These are phyloP conservation scores for Arthrobotrys iridis DNA, from an alignment of 2,329 filamentous ascomycete genomes.

Conservation along the genomic window DNA sequence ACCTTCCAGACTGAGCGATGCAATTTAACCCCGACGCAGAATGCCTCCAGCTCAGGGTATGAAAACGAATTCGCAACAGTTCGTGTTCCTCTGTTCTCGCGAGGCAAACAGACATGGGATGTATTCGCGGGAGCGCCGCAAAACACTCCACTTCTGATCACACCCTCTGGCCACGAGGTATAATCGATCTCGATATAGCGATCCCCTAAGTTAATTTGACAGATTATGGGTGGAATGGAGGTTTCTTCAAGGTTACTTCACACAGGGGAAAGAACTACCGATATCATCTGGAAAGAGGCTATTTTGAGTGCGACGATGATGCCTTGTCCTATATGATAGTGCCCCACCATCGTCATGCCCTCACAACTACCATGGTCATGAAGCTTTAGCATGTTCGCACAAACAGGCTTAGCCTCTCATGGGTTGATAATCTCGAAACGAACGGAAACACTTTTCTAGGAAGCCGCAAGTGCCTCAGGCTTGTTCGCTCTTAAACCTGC, in stretches of 20 bases:
- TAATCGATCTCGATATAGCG: constrained; percentile 39
- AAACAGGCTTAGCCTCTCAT: constrained; percentile 7
- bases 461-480: background rate
- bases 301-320: constrained; percentile 37
- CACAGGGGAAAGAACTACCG: constrained; percentile 28
- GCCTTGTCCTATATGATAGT: background rate
- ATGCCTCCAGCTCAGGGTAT: constrained; percentile 22
- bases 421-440: constrained; percentile 45
- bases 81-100: constrained; percentile 17
- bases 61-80: constrained; percentile 47
- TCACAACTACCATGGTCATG: constrained; percentile 11
- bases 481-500: constrained; percentile 47
- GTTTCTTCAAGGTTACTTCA: background rate
- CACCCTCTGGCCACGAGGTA: constrained; percentile 11
- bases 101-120: constrained; percentile 37
- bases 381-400: constrained; percentile 17
- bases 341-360: constrained; percentile 13
- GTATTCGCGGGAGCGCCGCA: constrained; percentile 5
- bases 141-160: constrained; percentile 11
- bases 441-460: constrained; percentile 38
- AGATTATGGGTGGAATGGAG: background rate
- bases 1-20: constrained; percentile 27
- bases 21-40: constrained; percentile 43
- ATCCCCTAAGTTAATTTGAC: constrained; percentile 50
- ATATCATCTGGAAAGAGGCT: constrained; percentile 9